Base-by-base conservation (phyloP, 257 asterid species). In the Plantago major region DNA sequence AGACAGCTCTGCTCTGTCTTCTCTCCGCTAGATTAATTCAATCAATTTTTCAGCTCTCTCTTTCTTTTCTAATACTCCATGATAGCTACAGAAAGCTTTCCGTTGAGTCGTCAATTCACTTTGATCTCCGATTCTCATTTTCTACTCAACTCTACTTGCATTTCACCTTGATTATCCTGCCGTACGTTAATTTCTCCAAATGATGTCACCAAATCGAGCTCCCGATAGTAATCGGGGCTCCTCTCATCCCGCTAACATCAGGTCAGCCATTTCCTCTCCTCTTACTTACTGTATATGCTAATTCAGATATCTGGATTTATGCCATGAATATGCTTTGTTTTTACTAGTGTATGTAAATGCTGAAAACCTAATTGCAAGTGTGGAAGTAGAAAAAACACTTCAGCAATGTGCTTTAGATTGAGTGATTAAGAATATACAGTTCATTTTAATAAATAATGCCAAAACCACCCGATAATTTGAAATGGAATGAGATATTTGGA, bases 141-240 rank as follows among this genome's bases (percentile, higher is more conserved):
- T 40, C 6, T 40, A 26, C 6, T 53, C 42, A 53, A 26, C 13
- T 53, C 13, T 2, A 11, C 58, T 28, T 22, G 11, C 9, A 19
- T 53, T 12, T n/a, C 16, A 5, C 40, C 11, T 6, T 10, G 40
- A 52, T 22, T 37, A n/a, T 33, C 40, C 7, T n/a, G n/a, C n/a
- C n/a, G n/a, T n/a, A n/a, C 40, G 40, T 33, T 33, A 3, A 33
- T 33, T 33, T 33, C 40, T 33, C 40, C 40, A 33, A 33, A 92
- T 89, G 95, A 89, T 89, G 97, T 86, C 97, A 67, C 92, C 97
- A 10, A 89, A 82, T 75, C 95, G 80, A 64, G 73, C 67, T 58
- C 74, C 81, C n/a, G 96, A 89, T 64, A 33, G 3, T 4, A 86
- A 79, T 83, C 96, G 96, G 57, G 74, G 79, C 65, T 64, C 87